Conservation (phyloP, 2,329 filamentous ascomycete species). For the Colletotrichum endophyticum region DNA sequence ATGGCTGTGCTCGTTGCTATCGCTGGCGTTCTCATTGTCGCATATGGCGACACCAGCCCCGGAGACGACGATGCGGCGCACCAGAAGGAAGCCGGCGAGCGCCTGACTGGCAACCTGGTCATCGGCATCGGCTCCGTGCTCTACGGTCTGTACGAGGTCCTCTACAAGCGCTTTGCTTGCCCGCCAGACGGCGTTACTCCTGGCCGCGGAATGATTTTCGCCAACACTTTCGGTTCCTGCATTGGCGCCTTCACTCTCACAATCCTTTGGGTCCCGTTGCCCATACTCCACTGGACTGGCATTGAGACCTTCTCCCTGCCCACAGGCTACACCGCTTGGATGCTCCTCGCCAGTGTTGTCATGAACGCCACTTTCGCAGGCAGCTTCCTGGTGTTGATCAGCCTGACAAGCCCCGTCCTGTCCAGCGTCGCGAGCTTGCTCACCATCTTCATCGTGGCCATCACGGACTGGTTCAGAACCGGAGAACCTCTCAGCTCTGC, state of each 20-base stretch:
- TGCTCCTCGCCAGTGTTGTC: slow-evolving; percentile 80
- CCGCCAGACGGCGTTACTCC: slow-evolving; percentile 87
- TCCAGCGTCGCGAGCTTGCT: slow-evolving; percentile 91
- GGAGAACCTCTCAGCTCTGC: slow-evolving; percentile 77
- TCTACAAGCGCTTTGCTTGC: slow-evolving; percentile 94
- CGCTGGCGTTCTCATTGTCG: slow-evolving; percentile 88
- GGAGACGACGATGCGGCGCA: slow-evolving; percentile 52
- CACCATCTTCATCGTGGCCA: slow-evolving; percentile 94
- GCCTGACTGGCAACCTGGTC: slow-evolving; percentile 85
- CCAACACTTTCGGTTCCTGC: slow-evolving; percentile 87
- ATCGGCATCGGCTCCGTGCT: slow-evolving; percentile 91
- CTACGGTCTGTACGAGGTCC: slow-evolving; percentile 95
- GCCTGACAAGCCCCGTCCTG: slow-evolving; percentile 88
- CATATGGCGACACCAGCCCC: slow-evolving; percentile 78
- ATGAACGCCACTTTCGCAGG: slow-evolving; percentile 94
- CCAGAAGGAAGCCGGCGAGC: slow-evolving; percentile 57
- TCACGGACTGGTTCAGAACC: slow-evolving; percentile 88
- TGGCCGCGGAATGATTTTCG: slow-evolving; percentile 92
- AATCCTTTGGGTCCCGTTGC: slow-evolving; percentile 91
- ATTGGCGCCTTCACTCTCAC: slow-evolving; percentile 86
- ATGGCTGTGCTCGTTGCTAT: slow-evolving; percentile 88
- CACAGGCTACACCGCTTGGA: slow-evolving; percentile 75
- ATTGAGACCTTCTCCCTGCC: slow-evolving; percentile 86
- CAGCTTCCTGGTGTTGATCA: slow-evolving; percentile 91
- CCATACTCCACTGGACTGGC: slow-evolving; percentile 78